Evolutionary conservation across 2,329 filamentous ascomycete genomes (phyloP), one percentile per base, ranked within the genome.

Genomic region (Chaetomiaceae sp.): DNA sequence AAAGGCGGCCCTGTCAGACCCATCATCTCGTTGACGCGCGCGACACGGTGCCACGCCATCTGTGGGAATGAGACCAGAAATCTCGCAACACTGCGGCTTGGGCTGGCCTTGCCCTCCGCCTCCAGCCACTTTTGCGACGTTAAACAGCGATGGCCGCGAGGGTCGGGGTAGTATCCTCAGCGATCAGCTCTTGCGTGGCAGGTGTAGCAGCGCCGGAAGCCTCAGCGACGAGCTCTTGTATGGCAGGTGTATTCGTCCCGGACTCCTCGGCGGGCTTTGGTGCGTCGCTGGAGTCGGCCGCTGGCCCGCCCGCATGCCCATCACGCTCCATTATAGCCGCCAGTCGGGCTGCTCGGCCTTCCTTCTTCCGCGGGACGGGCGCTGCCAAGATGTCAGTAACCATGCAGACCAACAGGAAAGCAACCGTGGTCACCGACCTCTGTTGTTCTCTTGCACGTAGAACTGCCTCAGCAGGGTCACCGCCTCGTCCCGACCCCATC

Each of bases 381-480:
- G 75, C 74, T 75, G 47, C 14, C 13, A 12, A 7, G 7, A 35
- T 17, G 17, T 46, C 12, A 45, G 20, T 25, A n/a, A 44, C 19
- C 30, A n/a, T 21, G 35, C 41, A 35, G n/a, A n/a, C 14, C 5
- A 35, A 7, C 16, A 3, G 6, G 4, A 2, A 17, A 23, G 21
- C 6, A 9, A 7, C 14, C 3, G 3, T 8, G 3, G 17, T 8
- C 5, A 63, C 74, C 61, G 72, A 88, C 87, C 89, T 76, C 93
- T 87, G 57, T 88, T 89, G 69, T 99, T 99, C 70, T 99, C 91
- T 70, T 99, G 93, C 27, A 99, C 88, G 67, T 99, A 99, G 69
- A 99, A 99, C 53, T 92, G 84, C 57, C 95, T 80, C 58, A 99
- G 75, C 59, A 99, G 71, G 68, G 92, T 91, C 54, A 99, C 95